Conservation (phyloP, 1,284 basidiomycete genomes). For the Moesziomyces antarcticus region DNA sequence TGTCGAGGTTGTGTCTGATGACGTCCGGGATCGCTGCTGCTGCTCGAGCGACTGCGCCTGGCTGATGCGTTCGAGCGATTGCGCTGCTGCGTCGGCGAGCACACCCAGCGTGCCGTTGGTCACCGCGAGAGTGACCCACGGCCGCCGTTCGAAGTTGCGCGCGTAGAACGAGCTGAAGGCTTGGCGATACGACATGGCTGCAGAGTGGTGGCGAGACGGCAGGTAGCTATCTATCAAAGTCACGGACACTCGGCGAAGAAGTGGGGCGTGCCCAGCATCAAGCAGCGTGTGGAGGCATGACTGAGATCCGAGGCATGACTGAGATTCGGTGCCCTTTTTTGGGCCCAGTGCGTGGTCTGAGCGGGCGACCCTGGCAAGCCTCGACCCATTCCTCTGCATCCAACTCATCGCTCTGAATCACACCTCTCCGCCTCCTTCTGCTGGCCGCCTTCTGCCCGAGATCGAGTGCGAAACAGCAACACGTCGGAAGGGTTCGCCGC, state of each 20-base stretch:
- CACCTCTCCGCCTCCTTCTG: no score
- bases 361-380: slow-evolving; percentile 5
- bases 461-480: no score
- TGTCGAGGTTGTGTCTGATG: neutral
- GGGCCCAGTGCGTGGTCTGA: slow-evolving; percentile 10
- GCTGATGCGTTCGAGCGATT: slow-evolving; percentile 54
- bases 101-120: slow-evolving; percentile 62
- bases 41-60: slow-evolving; percentile 10
- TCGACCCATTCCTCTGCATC: no score
- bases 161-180: slow-evolving; percentile 60
- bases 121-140: slow-evolving; percentile 63
- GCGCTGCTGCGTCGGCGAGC: slow-evolving; percentile 62
- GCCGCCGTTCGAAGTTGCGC: slow-evolving; percentile 58
- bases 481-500: no score
- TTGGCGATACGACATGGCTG: slow-evolving; percentile 41
- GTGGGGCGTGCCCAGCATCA: neutral
- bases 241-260: neutral
- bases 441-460: no score
- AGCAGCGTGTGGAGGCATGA: slow-evolving; percentile 40
- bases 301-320: no score
- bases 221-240: neutral
- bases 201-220: neutral
- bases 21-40: neutral
- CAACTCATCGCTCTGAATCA: no score
- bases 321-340: slow-evolving; percentile 1